Evolutionary conservation across 495 filamentous ascomycete species (phyloP), one percentile per base, ranked within the genome.

Genomic region (Mytilinidion resinicola): DNA sequence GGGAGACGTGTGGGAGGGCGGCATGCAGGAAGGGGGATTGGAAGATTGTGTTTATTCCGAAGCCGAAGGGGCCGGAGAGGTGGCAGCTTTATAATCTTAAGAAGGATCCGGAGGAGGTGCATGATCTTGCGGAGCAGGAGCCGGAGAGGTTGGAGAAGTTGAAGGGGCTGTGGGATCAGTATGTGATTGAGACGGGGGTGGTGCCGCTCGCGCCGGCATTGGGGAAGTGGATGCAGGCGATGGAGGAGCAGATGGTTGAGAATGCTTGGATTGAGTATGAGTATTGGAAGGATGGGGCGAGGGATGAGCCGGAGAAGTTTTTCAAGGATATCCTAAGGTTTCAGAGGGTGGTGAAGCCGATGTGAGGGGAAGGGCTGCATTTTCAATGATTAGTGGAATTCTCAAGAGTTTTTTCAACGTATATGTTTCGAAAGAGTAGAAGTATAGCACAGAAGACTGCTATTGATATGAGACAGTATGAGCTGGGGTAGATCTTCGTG

Each of bases 191-290:
- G 68, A 82, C 80, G 0, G 82, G 82, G 3, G 80, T 84, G 0
- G 70, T 83, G n/a, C 67, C 67, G 21, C 41, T 69, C 38, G 53
- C 53, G 20, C 68, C 68, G 19, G 69, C 67, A 53, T 53, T 78
- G 69, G 76, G 76, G 3, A 65, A 73, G 37, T 78, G 71, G 72
- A 69, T 85, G 19, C 79, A 78, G 51, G 81, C 80, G 2, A 83
- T 77, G 55, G 82, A 85, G 71, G 80, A 78, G 44, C 82, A 85
- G 75, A 85, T 85, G 82, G 76, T 76, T 1, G 82, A 85, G 66
- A 80, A 83, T 70, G 80, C 76, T 5, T 85, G 82, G 82, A 85
- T 85, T 74, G 81, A 85, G 74, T 85, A 81, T 69, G 81, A 84
- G 70, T 85, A 85, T 48, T 85, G 82, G 82, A 82, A 84, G 57